phyloP scores from a whole-genome alignment of 371 early-diverging fungal species.

The Quaeritorhiza haematococci region DNA sequence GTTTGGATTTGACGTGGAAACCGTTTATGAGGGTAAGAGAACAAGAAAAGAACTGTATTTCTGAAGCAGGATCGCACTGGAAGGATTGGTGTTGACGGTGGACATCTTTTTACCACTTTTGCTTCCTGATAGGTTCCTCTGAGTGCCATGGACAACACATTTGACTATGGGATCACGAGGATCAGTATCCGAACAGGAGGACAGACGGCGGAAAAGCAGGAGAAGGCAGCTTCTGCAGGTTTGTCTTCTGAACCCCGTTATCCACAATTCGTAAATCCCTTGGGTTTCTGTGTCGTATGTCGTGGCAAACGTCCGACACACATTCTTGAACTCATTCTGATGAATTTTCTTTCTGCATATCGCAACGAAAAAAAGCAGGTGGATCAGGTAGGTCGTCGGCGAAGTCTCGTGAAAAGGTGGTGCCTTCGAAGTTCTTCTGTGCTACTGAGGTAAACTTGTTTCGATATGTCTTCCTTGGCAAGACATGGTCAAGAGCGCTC shows the following conservation, averaged over 20 bases:
- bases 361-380: conserved; percentile 3
- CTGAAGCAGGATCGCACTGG: neutral
- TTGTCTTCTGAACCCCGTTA: no score
- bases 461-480: conserved; percentile 6
- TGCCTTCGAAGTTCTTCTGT: conserved; percentile 43
- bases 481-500: neutral
- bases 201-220: conserved; percentile 10
- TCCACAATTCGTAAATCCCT: no score
- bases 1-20: conserved; percentile 48
- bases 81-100: neutral
- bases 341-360: neutral
- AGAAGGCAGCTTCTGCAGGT: neutral
- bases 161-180: conserved; percentile 48
- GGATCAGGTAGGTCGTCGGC: neutral
- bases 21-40: conserved; percentile 39
- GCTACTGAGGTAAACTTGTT: conserved; percentile 35
- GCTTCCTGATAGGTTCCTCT: conserved; percentile 28
- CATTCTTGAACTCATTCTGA: neutral
- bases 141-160: conserved; percentile 49
- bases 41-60: neutral
- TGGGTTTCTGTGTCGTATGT: no score
- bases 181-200: conserved; percentile 18
- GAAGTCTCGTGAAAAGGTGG: conserved; percentile 1
- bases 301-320: no score
- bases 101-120: neutral